These are phyloP conservation scores for Cinchona pubescens DNA, from an alignment of 257 asterid species.

Conservation along the genomic window DNA sequence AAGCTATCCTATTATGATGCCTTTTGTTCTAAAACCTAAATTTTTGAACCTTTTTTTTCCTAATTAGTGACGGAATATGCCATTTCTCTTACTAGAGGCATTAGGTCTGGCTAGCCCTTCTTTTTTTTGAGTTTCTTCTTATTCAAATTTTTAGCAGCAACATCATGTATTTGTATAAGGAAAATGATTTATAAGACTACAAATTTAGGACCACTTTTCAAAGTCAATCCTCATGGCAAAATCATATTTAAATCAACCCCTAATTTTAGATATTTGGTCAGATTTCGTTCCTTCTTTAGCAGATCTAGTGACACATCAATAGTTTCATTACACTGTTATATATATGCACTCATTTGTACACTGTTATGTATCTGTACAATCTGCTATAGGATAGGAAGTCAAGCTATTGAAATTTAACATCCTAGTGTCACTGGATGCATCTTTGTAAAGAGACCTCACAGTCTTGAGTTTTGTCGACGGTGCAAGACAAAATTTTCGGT, in stretches of 20 bases:
- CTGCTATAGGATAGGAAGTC: not conserved
- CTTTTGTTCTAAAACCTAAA: not conserved
- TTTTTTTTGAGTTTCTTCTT: not conserved
- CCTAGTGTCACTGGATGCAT: not conserved
- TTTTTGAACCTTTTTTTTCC: not conserved
- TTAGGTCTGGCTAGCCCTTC: not conserved
- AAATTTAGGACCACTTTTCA: too few relatives aligned
- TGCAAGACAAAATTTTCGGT: not conserved
- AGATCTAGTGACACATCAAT: too few relatives aligned
- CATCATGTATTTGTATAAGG: too few relatives aligned
- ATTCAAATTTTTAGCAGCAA: not conserved
- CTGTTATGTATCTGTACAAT: not conserved
- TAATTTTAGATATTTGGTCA: too few relatives aligned
- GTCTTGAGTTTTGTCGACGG: not conserved
- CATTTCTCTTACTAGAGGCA: not conserved
- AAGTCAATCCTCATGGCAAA: too few relatives aligned
- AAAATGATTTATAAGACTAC: too few relatives aligned
- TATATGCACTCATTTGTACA: too few relatives aligned
- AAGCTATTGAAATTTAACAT: not conserved
- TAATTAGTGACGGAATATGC: not conserved
- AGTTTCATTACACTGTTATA: too few relatives aligned
- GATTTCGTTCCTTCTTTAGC: too few relatives aligned
- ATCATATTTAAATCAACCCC: too few relatives aligned
- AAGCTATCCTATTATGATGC: not conserved
- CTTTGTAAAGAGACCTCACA: not conserved